phyloP scores from a whole-genome alignment of 2,329 filamentous ascomycete species.

The Alternaria sp. region DNA sequence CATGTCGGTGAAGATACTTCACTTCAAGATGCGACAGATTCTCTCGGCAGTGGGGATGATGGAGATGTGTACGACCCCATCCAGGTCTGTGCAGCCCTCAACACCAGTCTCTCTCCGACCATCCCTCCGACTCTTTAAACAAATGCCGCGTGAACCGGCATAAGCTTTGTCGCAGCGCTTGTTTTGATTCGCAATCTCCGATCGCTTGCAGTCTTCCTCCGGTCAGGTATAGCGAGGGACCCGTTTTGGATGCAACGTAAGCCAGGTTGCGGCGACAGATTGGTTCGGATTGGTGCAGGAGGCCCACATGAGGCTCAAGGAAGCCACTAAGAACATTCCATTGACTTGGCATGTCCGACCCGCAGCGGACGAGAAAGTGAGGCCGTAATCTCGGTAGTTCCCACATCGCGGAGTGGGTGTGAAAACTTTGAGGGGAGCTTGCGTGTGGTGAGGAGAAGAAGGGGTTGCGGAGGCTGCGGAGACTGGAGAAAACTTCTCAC shows the following conservation, averaged over 20 bases:
- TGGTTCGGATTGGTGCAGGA: constrained; percentile 5
- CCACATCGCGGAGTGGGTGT: constrained; percentile 10
- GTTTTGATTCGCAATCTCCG: constrained; percentile 12
- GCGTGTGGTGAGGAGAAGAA: constrained; percentile 15
- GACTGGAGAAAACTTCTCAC: constrained; percentile 4
- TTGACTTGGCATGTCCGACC: constrained; percentile 5
- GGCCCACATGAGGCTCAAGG: constrained; percentile 21
- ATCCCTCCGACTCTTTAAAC: constrained; percentile 17
- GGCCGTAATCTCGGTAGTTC: constrained; percentile 16
- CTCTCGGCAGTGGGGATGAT: constrained; percentile 21
- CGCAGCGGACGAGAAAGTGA: constrained; percentile 12
- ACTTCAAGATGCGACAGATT: constrained; percentile 6
- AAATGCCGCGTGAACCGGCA: constrained; percentile 20
- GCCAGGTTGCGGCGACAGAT: constrained; percentile 13
- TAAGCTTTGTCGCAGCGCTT: constrained; percentile 9
- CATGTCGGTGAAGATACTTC: constrained; percentile 18
- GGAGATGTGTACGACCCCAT: constrained; percentile 10
- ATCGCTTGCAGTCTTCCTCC: constrained; percentile 2
- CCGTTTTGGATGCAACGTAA: constrained; percentile 11
- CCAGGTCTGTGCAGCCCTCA: constrained; percentile 21
- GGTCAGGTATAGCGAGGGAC: background rate
- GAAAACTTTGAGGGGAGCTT: constrained; percentile 12
- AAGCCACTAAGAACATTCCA: constrained; percentile 20
- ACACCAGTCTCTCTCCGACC: constrained; percentile 14
- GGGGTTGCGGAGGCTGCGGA: constrained; percentile 15